Evolutionary conservation across 2,329 filamentous ascomycete species (phyloP), one percentile per base, ranked within the genome.

Genomic region (Alternaria sp.): DNA sequence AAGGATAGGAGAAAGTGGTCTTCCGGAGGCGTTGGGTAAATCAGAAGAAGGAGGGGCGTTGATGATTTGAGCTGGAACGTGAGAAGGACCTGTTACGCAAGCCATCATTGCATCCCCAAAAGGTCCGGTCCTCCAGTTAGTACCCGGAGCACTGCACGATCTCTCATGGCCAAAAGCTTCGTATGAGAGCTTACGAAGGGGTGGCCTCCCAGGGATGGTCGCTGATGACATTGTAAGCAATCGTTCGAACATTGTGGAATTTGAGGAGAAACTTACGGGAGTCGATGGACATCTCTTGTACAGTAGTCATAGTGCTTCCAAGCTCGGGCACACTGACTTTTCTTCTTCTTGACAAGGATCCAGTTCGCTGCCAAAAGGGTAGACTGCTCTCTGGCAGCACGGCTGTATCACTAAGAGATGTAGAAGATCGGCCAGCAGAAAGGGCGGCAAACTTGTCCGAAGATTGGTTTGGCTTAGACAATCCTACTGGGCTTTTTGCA

Each of bases 271-370:
- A 73, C 78, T 69, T 75, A 81, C 79, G 79, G 60, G 78, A 80
- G 63, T 81, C 79, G 51, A 80, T 70, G 40, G 72, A 60, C 60
- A 70, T 65, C 54, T 80, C 78, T 56, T 79, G 78, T 20, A 78
- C 76, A 4, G 76, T 80, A 30, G 76, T 75, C 78, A 79, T 80
- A 45, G 74, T 77, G 45, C 65, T 65, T 43, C 74, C 68, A 51
- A 80, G 67, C 53, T 81, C 79, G 34, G 79, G 76, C 30, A 80
- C 77, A 63, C 79, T 81, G 67, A 81, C 71, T 59, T 81, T 80
- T 50, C 79, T 72, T 54, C 79, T 70, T 54, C 78, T 72, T 41
- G 78, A 77, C 50, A 81, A 67, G 27, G 78, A 79, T 44, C 76
- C 72, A 52, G 74, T 71, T 48, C 74, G 73, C 62, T 78, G 74